Evolutionary conservation across 2,329 filamentous ascomycete species (phyloP).

Genomic region (Dothistroma septosporum): DNA sequence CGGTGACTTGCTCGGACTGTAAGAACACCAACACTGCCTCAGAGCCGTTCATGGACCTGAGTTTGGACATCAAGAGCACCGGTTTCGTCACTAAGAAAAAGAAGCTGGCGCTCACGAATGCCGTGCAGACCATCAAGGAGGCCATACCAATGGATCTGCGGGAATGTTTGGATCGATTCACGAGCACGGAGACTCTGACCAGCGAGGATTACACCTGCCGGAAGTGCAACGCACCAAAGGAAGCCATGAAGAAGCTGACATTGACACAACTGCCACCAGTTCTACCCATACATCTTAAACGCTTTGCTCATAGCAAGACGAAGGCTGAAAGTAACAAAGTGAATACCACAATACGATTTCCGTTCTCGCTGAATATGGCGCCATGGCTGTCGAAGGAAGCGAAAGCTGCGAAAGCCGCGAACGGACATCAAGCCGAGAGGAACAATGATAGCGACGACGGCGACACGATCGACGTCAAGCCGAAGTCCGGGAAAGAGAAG

Average conservation of each 20-base stretch:
- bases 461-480: conserved; percentile 18
- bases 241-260: conserved; percentile 77
- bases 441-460: conserved; percentile 17
- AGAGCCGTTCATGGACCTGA: conserved; percentile 88
- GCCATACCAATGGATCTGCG: conserved; percentile 39
- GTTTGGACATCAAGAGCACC: conserved; percentile 71
- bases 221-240: conserved; percentile 68
- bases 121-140: conserved; percentile 33
- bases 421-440: conserved; percentile 18
- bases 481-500: conserved; percentile 9
- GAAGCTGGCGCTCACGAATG: conserved; percentile 47
- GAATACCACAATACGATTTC: conserved; percentile 80
- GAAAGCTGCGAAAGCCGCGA: conserved; percentile 38
- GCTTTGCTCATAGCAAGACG: conserved; percentile 32
- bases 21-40: conserved; percentile 74
- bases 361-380: conserved; percentile 80
- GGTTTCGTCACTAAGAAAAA: conserved; percentile 58
- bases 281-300: conserved; percentile 85
- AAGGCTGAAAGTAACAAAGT: conserved; percentile 83
- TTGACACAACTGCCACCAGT: conserved; percentile 85
- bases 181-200: conserved; percentile 69
- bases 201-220: conserved; percentile 81
- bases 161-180: conserved; percentile 79
- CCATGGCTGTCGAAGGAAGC: conserved; percentile 63
- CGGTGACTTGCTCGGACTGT: conserved; percentile 86